These are phyloP conservation scores for Prunus persica DNA, from an alignment of 306 rosid species.

Conservation along the genomic window DNA sequence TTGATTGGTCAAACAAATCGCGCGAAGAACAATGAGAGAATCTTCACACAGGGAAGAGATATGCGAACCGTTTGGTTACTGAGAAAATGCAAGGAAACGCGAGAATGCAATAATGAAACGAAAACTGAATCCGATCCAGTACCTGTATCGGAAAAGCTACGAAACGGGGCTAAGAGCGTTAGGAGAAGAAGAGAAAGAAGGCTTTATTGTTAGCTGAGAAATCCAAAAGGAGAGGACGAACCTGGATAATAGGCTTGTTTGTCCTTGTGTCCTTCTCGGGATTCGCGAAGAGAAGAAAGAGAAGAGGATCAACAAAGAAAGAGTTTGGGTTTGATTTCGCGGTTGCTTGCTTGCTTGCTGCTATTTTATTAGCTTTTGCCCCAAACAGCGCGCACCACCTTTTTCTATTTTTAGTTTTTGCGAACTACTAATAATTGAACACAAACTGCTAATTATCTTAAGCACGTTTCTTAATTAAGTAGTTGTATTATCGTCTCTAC, in stretches of 20 bases:
- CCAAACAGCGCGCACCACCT: not conserved
- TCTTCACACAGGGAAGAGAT: not conserved
- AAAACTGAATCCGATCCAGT: not conserved
- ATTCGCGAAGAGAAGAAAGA: not conserved
- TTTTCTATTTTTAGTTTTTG: not conserved
- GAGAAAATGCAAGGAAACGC: not conserved
- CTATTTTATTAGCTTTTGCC: not conserved
- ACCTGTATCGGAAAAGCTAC: not conserved
- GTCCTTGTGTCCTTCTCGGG: not conserved
- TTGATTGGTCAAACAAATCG: slow-evolving; percentile 9
- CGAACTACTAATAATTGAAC: not conserved
- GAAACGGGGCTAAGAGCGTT: not conserved
- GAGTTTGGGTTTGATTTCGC: not conserved
- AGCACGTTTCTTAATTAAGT: not conserved
- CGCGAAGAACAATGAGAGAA: not conserved
- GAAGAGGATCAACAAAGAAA: not conserved
- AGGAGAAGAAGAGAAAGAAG: not conserved
- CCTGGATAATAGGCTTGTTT: not conserved
- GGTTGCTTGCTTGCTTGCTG: not conserved
- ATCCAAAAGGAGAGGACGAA: not conserved
- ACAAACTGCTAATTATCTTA: too few relatives aligned
- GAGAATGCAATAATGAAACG: not conserved
- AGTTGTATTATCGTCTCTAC: not conserved
- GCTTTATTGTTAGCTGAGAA: not conserved
- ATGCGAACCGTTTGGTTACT: not conserved